These are phyloP conservation scores for Xerophyta viscosa DNA, from an alignment of 106 monocot genomes.

Conservation along the genomic window DNA sequence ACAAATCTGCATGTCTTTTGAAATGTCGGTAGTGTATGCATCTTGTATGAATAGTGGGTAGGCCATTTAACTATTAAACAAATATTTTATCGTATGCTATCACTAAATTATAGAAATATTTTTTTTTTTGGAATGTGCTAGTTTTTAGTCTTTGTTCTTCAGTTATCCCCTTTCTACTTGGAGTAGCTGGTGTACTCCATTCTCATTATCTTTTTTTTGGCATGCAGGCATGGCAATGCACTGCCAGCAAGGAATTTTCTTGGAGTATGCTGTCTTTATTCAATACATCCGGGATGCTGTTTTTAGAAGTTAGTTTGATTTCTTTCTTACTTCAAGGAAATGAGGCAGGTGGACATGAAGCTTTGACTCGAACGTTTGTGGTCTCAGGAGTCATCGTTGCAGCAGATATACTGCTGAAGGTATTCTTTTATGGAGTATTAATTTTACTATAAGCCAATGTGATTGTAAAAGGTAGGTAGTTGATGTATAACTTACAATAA, in stretches of 20 bases:
- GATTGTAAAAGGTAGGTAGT: background rate
- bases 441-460: too few relatives aligned
- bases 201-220: background rate
- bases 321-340: conserved; percentile 96
- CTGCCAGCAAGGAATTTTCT: conserved; percentile 57
- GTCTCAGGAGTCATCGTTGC: conserved; percentile 72
- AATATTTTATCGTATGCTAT: too few relatives aligned
- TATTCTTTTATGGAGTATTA: too few relatives aligned
- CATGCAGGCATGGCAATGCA: conserved; percentile 71
- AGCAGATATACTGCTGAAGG: conserved; percentile 86
- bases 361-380: conserved; percentile 71
- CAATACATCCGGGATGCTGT: conserved; percentile 77
- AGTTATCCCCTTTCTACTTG: too few relatives aligned
- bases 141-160: background rate
- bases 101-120: too few relatives aligned
- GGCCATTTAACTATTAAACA: too few relatives aligned
- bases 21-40: too few relatives aligned
- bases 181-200: background rate
- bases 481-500: too few relatives aligned
- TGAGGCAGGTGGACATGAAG: conserved; percentile 57
- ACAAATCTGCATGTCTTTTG: too few relatives aligned
- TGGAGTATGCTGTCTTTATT: conserved; percentile 78
- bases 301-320: conserved; percentile 86
- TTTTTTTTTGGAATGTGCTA: too few relatives aligned
- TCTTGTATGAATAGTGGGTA: too few relatives aligned